Evolutionary conservation across 2,329 filamentous ascomycete species (phyloP), one percentile per base, ranked within the genome.

Genomic region (Xylariomycetidae sp.): DNA sequence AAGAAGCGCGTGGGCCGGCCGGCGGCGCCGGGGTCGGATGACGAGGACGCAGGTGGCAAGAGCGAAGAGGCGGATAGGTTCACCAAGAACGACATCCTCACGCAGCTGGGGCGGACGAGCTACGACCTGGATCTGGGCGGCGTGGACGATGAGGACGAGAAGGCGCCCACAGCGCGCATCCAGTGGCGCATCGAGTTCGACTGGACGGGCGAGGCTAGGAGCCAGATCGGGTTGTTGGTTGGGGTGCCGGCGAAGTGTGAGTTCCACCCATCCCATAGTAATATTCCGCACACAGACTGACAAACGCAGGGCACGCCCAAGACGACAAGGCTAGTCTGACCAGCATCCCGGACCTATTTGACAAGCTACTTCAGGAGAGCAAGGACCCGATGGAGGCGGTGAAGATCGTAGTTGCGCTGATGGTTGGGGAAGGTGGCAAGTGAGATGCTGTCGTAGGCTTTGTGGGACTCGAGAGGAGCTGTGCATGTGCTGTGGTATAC

Each of bases 151-250:
- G 36, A 57, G 32, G 52, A 60, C 1, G 52, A 60, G 1, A 50
- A 54, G 1, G 39, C 59, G 8, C 61, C 70, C 2, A 53, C 63
- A 9, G 35, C 79, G 4, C 67, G 74, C 17, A 58, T 85, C 2
- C 63, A 68, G 36, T 86, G 82, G 82, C 63, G 57, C 29, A 76
- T 83, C 26, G 57, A 59, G 2, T 83, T 85, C 48, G 81, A 85
- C 54, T 85, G 80, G 81, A 80, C 79, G 0, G 82, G 82, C 5
- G 82, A 85, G 50, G 80, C 77, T 4, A 70, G 72, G 47, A 83
- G 72, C 44, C 63, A 63, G 27, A 57, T 85, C 12, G 60, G 59
- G 4, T 62, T 79, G 9, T 52, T 74, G 40, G 60, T 76, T 2
- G 70, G 72, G 4, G 60, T 78, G 25, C 80, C 81, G 1, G 65